Conservation (phyloP, 2,329 filamentous ascomycete species). For the Nothophoma quercina region DNA sequence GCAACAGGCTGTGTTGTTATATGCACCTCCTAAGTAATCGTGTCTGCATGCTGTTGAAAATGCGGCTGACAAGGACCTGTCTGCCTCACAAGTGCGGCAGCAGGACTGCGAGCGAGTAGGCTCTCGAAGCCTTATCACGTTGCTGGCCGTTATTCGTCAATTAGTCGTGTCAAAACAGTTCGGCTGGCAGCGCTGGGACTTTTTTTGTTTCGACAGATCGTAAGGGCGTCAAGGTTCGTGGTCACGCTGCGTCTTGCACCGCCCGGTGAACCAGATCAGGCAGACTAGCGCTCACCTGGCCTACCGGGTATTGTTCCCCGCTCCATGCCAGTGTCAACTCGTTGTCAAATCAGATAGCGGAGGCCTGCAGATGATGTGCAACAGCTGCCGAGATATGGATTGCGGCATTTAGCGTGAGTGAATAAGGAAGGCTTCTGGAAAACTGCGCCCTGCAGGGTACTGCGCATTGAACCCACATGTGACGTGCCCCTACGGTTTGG, state of each 20-base stretch:
- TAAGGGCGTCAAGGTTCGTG: conserved; percentile 15
- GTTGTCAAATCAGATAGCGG: conserved; percentile 7
- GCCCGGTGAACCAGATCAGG: conserved; percentile 16
- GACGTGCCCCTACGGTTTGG: conserved; percentile 12
- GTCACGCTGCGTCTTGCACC: conserved; percentile 15
- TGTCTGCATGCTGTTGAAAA: conserved; percentile 8
- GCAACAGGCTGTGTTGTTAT: conserved; percentile 15
- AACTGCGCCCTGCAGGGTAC: conserved; percentile 13
- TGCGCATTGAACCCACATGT: conserved; percentile 3
- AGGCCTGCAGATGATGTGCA: conserved; percentile 4
- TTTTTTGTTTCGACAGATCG: conserved; percentile 11
- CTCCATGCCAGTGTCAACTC: conserved; percentile 5
- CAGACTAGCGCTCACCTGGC: conserved; percentile 6
- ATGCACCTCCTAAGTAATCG: background rate
- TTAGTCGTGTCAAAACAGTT: conserved; percentile 18
- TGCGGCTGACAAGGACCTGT: conserved; percentile 15
- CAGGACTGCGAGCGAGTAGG: conserved; percentile 17
- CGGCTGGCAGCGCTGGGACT: conserved; percentile 7
- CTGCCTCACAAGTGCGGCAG: conserved; percentile 15
- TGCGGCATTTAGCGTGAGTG: conserved; percentile 13
- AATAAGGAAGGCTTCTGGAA: conserved; percentile 28
- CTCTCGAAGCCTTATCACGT: conserved; percentile 16
- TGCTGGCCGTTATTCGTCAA: conserved; percentile 15
- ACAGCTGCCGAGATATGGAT: conserved; percentile 4
- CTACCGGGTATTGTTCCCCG: conserved; percentile 14